Base-by-base conservation (phyloP, 202 grass and related monocot species). In the Panicum virgatum region DNA sequence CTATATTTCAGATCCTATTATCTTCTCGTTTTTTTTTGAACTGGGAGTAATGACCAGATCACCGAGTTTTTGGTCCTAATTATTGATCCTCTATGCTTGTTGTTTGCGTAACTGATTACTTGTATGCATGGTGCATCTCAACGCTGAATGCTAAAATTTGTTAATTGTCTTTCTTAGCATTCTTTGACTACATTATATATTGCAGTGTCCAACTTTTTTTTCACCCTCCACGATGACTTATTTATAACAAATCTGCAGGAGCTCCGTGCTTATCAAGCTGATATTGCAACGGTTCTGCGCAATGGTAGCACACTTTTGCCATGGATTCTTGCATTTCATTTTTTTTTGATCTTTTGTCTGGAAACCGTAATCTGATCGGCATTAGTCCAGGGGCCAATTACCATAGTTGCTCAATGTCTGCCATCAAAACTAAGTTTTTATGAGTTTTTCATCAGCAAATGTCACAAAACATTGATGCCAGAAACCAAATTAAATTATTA, bases 211-310 rank as follows among this genome's bases (percentile, higher is more conserved):
- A 72, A 73, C 12, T 40, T 25, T 25, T 59, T 74, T 66, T 23
- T 37, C n/a, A 45, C 58, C 48, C 83, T 75, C 6, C 52, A 34
- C 85, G 37, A 69, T 78, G 56, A 84, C 44, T 77, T 56, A 47
- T 72, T 80, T 71, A 12, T 84, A 51, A 38, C 25, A 73, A 83
- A 88, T 68, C 59, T 87, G 42, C 47, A 98, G 96, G 96, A 98
- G 77, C 84, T 98, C 74, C 87, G 92, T 62, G 96, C 92, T 75
- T 98, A 98, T 89, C 96, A 96, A 84, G 96, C 96, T 85, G 96
- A 98, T 92, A 91, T 91, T 87, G 92, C 96, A 81, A 98, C 90
- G 0, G 96, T 98, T 12, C 71, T 98, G 70, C 96, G 96, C 71
- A 98, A 96, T 88, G 96, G 96, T 98, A 90, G 73, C 32, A 64